Percentiles rank a stretch among this genome's conserved stretches.
phyloP scores from a whole-genome alignment of 148 eudicot species.

The Polygonum maritimum region DNA sequence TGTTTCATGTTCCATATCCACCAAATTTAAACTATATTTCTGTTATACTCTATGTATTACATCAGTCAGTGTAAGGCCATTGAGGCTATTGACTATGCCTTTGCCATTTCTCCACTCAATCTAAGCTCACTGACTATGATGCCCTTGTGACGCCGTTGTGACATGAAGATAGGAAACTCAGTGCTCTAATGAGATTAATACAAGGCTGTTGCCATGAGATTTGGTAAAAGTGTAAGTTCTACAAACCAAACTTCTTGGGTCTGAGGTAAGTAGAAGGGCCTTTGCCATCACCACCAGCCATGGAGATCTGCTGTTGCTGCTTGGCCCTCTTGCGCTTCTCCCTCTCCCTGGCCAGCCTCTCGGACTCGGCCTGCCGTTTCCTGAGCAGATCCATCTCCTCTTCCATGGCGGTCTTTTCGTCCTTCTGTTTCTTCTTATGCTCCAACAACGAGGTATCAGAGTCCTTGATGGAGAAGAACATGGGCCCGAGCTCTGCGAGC shows the following conservation, averaged over 20 bases:
- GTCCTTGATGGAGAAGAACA: slow-evolving; percentile 92
- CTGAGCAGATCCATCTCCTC: slow-evolving; percentile 90
- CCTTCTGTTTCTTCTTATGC: slow-evolving; percentile 89
- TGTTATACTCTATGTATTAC: no score
- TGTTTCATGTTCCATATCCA: neutral
- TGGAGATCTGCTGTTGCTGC: slow-evolving; percentile 58
- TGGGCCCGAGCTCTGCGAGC: slow-evolving; percentile 90
- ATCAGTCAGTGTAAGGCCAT: no score
- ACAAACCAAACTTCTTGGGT: slow-evolving; percentile 75
- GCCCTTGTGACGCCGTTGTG: no score
- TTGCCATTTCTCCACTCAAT: no score
- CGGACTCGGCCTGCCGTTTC: slow-evolving; percentile 44
- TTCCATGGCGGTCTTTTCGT: slow-evolving; percentile 88
- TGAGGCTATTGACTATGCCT: no score
- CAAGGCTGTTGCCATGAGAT: no score
- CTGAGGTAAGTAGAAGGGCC: slow-evolving; percentile 60
- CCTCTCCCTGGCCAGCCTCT: slow-evolving; percentile 35
- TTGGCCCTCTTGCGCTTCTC: slow-evolving; percentile 54
- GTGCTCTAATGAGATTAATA: no score
- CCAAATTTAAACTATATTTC: neutral
- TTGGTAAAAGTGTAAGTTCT: neutral
- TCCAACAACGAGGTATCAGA: slow-evolving; percentile 82
- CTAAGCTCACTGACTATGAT: no score
- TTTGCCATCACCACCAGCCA: slow-evolving; percentile 44
- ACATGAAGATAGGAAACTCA: no score